Evolutionary conservation across 768 basidiomycete species (phyloP).

Genomic region (Collybia nuda): DNA sequence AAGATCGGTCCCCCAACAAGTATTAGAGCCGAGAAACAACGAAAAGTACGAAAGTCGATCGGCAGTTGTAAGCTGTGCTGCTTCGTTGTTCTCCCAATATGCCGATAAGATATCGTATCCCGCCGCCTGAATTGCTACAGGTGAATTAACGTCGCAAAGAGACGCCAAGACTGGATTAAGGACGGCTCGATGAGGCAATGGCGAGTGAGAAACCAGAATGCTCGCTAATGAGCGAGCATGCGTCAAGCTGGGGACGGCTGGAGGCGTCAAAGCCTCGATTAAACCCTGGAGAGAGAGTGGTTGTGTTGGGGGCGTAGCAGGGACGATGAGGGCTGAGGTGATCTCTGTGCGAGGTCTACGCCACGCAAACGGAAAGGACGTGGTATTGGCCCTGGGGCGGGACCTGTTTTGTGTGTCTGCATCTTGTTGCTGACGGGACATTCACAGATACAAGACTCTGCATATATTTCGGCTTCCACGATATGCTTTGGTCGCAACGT

Average conservation of each 20-base stretch:
- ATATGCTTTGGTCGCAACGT: slow-evolving; percentile 2
- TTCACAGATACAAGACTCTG: slow-evolving; percentile 14
- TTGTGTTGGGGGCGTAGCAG: slow-evolving; percentile 20
- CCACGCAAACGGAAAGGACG: slow-evolving; percentile 30
- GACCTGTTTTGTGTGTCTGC: slow-evolving; percentile 21
- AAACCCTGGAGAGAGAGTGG: slow-evolving; percentile 37
- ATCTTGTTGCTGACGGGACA: slow-evolving; percentile 27
- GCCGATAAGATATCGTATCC: slow-evolving; percentile 74
- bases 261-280: slow-evolving; percentile 48
- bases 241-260: slow-evolving; percentile 62
- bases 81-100: slow-evolving; percentile 64
- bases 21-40: slow-evolving; percentile 49
- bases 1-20: slow-evolving; percentile 61
- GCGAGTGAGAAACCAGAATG: slow-evolving; percentile 48
- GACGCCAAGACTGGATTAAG: slow-evolving; percentile 61
- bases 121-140: slow-evolving; percentile 57
- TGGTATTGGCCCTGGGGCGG: slow-evolving; percentile 33
- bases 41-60: slow-evolving; percentile 67
- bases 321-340: slow-evolving; percentile 5
- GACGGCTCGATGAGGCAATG: slow-evolving; percentile 51
- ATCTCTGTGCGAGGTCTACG: slow-evolving; percentile 22
- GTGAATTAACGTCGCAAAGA: slow-evolving; percentile 55
- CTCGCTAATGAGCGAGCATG: slow-evolving; percentile 63
- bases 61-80: slow-evolving; percentile 43
- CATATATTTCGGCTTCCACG: neutral